Evolutionary conservation across 2,329 filamentous ascomycete genomes (phyloP).

Genomic region (Fusarium tupiense): DNA sequence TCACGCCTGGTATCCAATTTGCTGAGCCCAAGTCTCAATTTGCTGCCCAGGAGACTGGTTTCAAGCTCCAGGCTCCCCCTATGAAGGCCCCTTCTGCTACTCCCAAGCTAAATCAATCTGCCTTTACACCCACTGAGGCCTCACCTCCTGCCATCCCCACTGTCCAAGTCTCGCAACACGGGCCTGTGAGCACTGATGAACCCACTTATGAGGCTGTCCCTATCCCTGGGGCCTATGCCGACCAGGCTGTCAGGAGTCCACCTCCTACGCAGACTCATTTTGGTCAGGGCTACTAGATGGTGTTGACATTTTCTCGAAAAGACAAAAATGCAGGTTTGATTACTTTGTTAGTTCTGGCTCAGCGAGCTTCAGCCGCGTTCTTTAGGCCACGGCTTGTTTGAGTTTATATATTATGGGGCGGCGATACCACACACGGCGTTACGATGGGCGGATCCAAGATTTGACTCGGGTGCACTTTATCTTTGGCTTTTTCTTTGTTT

Average conservation of each 20-base stretch:
- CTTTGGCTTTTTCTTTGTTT: slow-evolving; percentile 20
- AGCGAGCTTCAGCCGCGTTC: slow-evolving; percentile 8
- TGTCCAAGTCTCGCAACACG: slow-evolving; percentile 69
- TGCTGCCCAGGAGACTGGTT: slow-evolving; percentile 65
- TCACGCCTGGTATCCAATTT: slow-evolving; percentile 65
- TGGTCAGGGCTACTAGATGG: slow-evolving; percentile 44
- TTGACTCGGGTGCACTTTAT: slow-evolving; percentile 24
- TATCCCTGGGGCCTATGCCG: slow-evolving; percentile 85
- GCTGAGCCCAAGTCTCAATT: slow-evolving; percentile 73
- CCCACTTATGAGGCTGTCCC: slow-evolving; percentile 86
- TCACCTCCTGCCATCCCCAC: slow-evolving; percentile 46
- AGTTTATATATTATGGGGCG: slow-evolving; percentile 21
- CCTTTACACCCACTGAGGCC: slow-evolving; percentile 65
- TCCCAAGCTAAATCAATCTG: slow-evolving; percentile 71
- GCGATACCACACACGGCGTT: slow-evolving; percentile 39
- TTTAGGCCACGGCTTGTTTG: slow-evolving; percentile 12
- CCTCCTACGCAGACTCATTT: slow-evolving; percentile 57
- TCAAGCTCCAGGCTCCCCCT: slow-evolving; percentile 88
- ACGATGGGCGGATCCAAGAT: slow-evolving; percentile 15
- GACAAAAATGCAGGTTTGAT: slow-evolving; percentile 6
- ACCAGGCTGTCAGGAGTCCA: slow-evolving; percentile 63
- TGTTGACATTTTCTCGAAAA: background rate
- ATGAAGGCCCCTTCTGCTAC: slow-evolving; percentile 80
- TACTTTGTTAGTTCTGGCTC: slow-evolving; percentile 24
- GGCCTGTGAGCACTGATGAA: slow-evolving; percentile 79